phyloP scores from a whole-genome alignment of 176 grass and related monocot species.

The Aegilops sharonensis region DNA sequence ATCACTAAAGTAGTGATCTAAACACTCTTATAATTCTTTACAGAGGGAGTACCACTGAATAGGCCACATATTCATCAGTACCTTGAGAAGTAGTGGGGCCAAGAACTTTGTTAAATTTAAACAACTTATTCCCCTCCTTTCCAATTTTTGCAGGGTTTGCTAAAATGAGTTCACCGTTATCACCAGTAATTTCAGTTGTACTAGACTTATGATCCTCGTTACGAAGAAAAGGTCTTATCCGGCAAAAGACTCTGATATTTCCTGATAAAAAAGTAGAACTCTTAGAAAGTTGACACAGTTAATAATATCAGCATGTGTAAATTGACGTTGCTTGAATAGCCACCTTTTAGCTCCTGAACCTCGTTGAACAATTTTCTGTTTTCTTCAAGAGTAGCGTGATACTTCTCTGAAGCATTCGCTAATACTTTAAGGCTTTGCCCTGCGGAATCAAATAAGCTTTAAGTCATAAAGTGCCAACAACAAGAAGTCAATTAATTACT shows the following conservation, averaged over 20 bases:
- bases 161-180: constrained; percentile 70
- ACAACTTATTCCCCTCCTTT: constrained; percentile 67
- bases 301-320: neutral
- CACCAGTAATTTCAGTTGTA: constrained; percentile 49
- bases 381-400: constrained; percentile 68
- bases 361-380: constrained; percentile 76
- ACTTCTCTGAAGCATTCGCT: constrained; percentile 57
- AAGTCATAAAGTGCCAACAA: constrained; percentile 20
- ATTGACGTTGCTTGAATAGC: neutral
- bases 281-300: constrained; percentile 13
- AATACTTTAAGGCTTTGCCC: constrained; percentile 49
- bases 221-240: constrained; percentile 85
- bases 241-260: constrained; percentile 90
- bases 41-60: neutral
- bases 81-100: constrained; percentile 71
- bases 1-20: too few species aligned
- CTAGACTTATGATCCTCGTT: constrained; percentile 59
- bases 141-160: constrained; percentile 52
- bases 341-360: constrained; percentile 95
- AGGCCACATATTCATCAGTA: constrained; percentile 15
- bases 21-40: too few species aligned
- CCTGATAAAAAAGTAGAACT: constrained; percentile 39
- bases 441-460: neutral
- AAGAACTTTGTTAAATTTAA: constrained; percentile 88
- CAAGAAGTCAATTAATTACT: constrained; percentile 14